phyloP scores from a whole-genome alignment of 2,329 filamentous ascomycete species.

The Sporothrix protearum region DNA sequence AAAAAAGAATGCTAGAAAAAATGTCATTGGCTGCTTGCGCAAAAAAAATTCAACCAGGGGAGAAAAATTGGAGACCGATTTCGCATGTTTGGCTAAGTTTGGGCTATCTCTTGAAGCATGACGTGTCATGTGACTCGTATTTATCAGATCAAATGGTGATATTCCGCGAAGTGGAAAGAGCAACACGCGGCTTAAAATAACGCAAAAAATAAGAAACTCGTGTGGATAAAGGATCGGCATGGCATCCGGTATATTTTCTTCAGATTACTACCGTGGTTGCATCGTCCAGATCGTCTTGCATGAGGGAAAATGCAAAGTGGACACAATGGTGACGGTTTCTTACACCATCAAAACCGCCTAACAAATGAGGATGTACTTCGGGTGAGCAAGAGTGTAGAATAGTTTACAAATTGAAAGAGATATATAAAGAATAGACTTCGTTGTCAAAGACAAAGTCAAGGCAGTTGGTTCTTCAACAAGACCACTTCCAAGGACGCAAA shows the following conservation, averaged over 20 bases:
- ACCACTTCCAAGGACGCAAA: not conserved
- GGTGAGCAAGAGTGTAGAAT: not conserved
- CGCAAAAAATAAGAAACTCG: not conserved
- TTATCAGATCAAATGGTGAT: not conserved
- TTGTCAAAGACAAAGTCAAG: not conserved
- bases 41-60: slow-evolving; percentile 5
- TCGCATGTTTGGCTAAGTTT: not conserved
- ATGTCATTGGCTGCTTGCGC: not conserved
- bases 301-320: not conserved
- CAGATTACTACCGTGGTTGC: not conserved
- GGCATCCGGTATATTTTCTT: not conserved
- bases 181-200: not conserved
- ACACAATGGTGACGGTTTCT: not conserved
- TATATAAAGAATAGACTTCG: not conserved
- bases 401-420: not conserved
- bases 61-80: slow-evolving; percentile 21
- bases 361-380: not conserved
- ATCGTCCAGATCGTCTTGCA: not conserved
- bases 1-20: slow-evolving; percentile 11
- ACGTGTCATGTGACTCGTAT: slow-evolving; percentile 19
- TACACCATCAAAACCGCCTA: not conserved
- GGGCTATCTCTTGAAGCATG: not conserved
- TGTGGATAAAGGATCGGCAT: not conserved
- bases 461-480: not conserved
- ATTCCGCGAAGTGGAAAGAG: not conserved